phyloP scores from a whole-genome alignment of 352 stramenopile genomes.

The Bremia lactucae region DNA sequence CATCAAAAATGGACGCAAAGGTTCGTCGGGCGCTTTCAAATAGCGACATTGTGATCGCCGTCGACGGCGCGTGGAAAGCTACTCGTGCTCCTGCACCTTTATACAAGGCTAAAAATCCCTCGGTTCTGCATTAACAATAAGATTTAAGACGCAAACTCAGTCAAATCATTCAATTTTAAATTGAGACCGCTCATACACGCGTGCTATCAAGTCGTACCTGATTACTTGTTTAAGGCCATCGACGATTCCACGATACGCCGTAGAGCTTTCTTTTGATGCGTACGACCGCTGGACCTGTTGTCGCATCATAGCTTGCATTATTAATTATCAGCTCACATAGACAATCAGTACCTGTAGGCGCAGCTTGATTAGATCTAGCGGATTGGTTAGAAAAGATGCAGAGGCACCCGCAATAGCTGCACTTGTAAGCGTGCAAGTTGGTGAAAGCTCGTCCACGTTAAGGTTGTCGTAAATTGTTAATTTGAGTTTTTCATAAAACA shows the following conservation, averaged over 20 bases:
- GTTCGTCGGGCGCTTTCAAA: slow-evolving; percentile 87
- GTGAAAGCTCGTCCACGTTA: slow-evolving; percentile 30
- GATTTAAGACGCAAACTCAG: slow-evolving; percentile 3
- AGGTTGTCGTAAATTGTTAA: slow-evolving; percentile 34
- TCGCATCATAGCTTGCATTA: neutral
- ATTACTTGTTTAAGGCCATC: slow-evolving; percentile 84
- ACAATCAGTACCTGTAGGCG: slow-evolving; percentile 81
- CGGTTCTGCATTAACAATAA: slow-evolving; percentile 33
- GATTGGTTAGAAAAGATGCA: slow-evolving; percentile 94
- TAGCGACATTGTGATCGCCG: slow-evolving; percentile 94
- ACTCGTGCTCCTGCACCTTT: slow-evolving; percentile 91
- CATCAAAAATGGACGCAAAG: slow-evolving; percentile 37
- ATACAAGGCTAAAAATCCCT: slow-evolving; percentile 88
- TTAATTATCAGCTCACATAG: neutral
- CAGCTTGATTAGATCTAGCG: slow-evolving; percentile 95
- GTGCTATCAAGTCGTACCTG: slow-evolving; percentile 24
- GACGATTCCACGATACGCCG: slow-evolving; percentile 57
- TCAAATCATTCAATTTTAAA: no score
- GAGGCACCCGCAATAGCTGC: slow-evolving; percentile 79
- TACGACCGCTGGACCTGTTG: slow-evolving; percentile 77
- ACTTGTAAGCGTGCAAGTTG: slow-evolving; percentile 51
- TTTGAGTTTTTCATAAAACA: slow-evolving; percentile 92
- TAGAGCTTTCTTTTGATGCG: slow-evolving; percentile 15
- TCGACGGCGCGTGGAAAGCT: slow-evolving; percentile 92
- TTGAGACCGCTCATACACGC: no score